Conservation (phyloP, 225 moss, liverwort and hornwort species). For the Takakia lepidozioides region DNA sequence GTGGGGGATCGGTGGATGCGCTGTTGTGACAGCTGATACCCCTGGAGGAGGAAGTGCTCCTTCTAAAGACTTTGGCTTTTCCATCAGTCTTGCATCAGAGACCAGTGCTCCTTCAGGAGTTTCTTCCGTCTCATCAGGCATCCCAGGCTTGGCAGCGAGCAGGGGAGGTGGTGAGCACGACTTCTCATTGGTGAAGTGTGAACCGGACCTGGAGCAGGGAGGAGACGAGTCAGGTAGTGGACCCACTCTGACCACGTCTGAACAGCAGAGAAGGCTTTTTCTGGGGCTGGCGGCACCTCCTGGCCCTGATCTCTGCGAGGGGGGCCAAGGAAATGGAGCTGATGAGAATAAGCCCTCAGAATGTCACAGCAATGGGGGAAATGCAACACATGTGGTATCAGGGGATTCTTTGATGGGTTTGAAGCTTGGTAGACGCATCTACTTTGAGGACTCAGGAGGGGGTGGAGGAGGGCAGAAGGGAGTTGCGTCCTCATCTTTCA, state of each 20-base stretch:
- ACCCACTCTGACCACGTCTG: conserved; percentile 13
- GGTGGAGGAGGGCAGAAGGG: conserved; percentile 12
- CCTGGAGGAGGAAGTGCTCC: conserved; percentile 18
- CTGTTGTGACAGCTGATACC: conserved; percentile 27
- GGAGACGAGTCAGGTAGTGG: conserved; percentile 17
- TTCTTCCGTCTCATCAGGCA: conserved; percentile 45
- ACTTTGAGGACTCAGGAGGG: conserved; percentile 64
- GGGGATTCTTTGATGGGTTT: conserved; percentile 59
- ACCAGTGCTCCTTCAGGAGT: conserved; percentile 32
- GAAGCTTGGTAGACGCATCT: conserved; percentile 78
- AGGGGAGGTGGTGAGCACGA: conserved; percentile 21
- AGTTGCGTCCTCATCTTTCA: conserved; percentile 16
- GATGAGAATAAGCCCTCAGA: conserved; percentile 21
- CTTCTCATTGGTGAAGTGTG: conserved; percentile 25
- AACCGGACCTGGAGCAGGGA: conserved; percentile 26
- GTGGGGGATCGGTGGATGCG: conserved; percentile 37
- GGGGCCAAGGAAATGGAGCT: conserved; percentile 14
- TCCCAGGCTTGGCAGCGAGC: conserved; percentile 37
- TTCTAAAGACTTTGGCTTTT: conserved; percentile 23
- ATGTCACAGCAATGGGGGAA: conserved; percentile 17
- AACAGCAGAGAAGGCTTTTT: conserved; percentile 24
- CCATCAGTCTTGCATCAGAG: conserved; percentile 41
- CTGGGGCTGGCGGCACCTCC: conserved; percentile 12
- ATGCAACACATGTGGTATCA: conserved; percentile 30
- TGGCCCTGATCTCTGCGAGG: conserved; percentile 10